Conservation (phyloP, 78 protist species). For the Planoprotostelium fungivorum region DNA sequence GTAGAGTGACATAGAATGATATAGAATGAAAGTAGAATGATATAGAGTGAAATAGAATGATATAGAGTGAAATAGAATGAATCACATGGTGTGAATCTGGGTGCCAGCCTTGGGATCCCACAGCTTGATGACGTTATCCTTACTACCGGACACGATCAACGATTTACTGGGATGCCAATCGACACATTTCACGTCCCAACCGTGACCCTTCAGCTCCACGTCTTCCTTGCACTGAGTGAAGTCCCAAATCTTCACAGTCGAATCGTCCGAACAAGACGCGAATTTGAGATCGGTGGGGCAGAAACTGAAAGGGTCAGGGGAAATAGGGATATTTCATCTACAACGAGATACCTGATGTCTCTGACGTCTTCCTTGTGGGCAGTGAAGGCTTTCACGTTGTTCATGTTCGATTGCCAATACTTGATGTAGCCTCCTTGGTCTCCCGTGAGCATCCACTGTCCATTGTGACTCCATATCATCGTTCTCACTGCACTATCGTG, state of each 20-base stretch:
- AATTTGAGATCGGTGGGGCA: conserved; percentile 85
- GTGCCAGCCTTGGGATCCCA: conserved; percentile 87
- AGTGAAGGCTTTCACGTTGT: conserved; percentile 72
- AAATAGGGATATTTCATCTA: neutral
- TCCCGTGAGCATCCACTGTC: conserved; percentile 79
- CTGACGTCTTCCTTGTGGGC: conserved; percentile 73
- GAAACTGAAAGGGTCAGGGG: neutral
- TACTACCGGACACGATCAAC: conserved; percentile 80
- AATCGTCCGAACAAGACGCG: conserved; percentile 85
- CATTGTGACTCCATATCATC: conserved; percentile 84
- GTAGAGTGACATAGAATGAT: neutral
- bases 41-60: no score
- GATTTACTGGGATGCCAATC: conserved; percentile 90
- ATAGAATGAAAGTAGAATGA: neutral
- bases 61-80: neutral
- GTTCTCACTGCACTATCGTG: conserved; percentile 86
- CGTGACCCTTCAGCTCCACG: conserved; percentile 75
- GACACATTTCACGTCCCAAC: conserved; percentile 83
- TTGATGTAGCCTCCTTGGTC: conserved; percentile 83
- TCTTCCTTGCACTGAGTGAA: conserved; percentile 70
- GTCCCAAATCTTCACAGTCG: conserved; percentile 73
- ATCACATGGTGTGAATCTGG: conserved; percentile 47
- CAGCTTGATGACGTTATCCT: conserved; percentile 78
- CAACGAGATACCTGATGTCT: neutral
- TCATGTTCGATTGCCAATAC: conserved; percentile 94